Conservation (phyloP, 768 basidiomycete species). For the Dacryopinax spathularia region DNA sequence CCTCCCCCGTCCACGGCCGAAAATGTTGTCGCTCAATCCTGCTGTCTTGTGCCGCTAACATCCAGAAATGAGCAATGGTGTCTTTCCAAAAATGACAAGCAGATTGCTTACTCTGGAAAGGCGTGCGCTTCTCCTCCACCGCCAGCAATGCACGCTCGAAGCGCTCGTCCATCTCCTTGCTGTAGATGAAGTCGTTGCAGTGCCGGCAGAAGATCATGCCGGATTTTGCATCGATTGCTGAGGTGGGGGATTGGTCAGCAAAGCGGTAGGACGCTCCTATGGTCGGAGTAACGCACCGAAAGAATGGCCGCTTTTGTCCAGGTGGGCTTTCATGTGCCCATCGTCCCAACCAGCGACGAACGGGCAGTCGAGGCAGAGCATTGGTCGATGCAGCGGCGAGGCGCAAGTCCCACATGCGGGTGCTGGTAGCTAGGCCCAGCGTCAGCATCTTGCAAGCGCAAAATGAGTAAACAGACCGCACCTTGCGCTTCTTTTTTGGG, state of each 20-base stretch:
- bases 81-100: conserved; percentile 16
- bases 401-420: conserved; percentile 54
- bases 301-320: conserved; percentile 41
- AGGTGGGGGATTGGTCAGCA: neutral
- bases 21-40: conserved; percentile 36
- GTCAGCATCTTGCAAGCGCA: neutral
- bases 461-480: neutral
- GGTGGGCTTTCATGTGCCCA: conserved; percentile 44
- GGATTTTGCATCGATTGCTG: conserved; percentile 59
- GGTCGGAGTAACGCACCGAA: conserved; percentile 40
- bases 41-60: conserved; percentile 19
- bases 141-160: conserved; percentile 33
- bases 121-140: conserved; percentile 46
- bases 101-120: conserved; percentile 39
- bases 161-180: conserved; percentile 36
- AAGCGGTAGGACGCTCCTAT: conserved; percentile 4
- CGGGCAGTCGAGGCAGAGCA: conserved; percentile 58
- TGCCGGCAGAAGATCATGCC: conserved; percentile 61
- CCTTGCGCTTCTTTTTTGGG: neutral
- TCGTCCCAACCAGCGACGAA: conserved; percentile 56
- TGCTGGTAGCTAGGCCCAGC: conserved; percentile 31
- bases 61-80: conserved; percentile 9
- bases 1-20: conserved; percentile 35
- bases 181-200: conserved; percentile 65
- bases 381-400: conserved; percentile 43